phyloP scores from a whole-genome alignment of 2,329 filamentous ascomycete genomes.

The Dactylella cylindrospora region DNA sequence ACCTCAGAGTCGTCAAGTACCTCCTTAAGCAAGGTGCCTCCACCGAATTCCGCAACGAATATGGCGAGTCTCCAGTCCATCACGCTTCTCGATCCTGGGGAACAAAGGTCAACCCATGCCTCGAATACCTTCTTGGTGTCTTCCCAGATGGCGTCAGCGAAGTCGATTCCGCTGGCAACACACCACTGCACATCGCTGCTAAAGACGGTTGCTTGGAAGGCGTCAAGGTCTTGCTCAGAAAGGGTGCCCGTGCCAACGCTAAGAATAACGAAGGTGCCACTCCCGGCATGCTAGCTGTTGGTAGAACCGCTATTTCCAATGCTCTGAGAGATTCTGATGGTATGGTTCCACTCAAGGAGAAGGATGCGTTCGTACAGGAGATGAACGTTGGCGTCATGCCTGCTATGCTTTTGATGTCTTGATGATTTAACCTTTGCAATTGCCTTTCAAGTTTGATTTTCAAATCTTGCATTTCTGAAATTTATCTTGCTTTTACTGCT shows the following conservation, averaged over 20 bases:
- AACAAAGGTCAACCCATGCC: conserved; percentile 41
- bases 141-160: conserved; percentile 42
- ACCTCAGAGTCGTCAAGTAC: conserved; percentile 40
- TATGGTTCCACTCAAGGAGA: conserved; percentile 30
- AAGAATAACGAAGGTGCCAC: conserved; percentile 31
- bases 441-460: conserved; percentile 7
- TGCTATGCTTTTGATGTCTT: conserved; percentile 18
- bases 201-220: conserved; percentile 36
- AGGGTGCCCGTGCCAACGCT: conserved; percentile 27
- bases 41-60: conserved; percentile 38
- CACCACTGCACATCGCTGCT: conserved; percentile 41
- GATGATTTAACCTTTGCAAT: no score
- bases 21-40: conserved; percentile 33
- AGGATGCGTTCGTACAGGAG: conserved; percentile 38
- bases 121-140: conserved; percentile 39
- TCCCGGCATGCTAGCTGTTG: conserved; percentile 36
- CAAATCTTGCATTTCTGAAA: not conserved
- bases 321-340: conserved; percentile 28
- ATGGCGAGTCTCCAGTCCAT: conserved; percentile 36
- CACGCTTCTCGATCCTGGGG: conserved; percentile 41
- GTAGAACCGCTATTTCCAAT: conserved; percentile 17
- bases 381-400: conserved; percentile 42
- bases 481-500: not conserved
- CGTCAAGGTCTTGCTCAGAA: conserved; percentile 31
- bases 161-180: conserved; percentile 35